phyloP scores from a whole-genome alignment of 2,329 filamentous ascomycete species.

The Lachnellula subtilissima region DNA sequence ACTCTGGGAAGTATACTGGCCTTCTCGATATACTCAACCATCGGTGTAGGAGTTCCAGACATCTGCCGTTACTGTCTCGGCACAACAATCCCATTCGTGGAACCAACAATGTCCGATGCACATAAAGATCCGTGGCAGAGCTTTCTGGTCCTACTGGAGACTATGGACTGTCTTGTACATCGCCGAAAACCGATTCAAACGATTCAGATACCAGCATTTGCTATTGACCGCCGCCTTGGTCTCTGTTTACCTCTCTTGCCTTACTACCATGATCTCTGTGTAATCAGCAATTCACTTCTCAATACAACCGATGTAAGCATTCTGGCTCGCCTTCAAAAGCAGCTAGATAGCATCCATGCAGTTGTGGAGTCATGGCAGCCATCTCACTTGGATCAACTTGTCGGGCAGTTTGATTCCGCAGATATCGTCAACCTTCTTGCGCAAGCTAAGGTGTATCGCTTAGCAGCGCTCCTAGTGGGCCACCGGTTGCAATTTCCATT shows the following conservation, averaged over 20 bases:
- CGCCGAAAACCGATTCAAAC: constrained; percentile 22
- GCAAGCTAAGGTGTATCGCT: constrained; percentile 28
- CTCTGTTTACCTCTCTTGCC: constrained; percentile 27
- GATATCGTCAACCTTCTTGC: constrained; percentile 27
- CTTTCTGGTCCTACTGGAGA: constrained; percentile 26
- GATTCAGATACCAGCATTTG: constrained; percentile 7
- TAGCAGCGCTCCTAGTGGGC: constrained; percentile 24
- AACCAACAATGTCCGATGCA: constrained; percentile 8
- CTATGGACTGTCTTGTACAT: constrained; percentile 27
- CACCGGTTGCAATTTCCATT: constrained; percentile 26
- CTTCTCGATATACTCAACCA: constrained; percentile 24
- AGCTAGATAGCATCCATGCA: constrained; percentile 18
- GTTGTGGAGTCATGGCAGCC: constrained; percentile 27
- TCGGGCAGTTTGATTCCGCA: constrained; percentile 19
- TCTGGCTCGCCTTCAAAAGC: constrained; percentile 16
- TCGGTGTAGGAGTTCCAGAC: constrained; percentile 26
- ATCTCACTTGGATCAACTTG: constrained; percentile 15
- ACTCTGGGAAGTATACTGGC: constrained; percentile 22
- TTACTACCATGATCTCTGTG: constrained; percentile 28
- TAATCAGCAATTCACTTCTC: constrained; percentile 22
- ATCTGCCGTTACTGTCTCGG: constrained; percentile 25
- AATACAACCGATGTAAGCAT: constrained; percentile 10
- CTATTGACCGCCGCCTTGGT: constrained; percentile 24
- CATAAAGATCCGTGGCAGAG: constrained; percentile 17
- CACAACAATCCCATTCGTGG: constrained; percentile 19